Base-by-base conservation (phyloP, 441 rosid genomes). In the Pelargonium fulgidum region DNA sequence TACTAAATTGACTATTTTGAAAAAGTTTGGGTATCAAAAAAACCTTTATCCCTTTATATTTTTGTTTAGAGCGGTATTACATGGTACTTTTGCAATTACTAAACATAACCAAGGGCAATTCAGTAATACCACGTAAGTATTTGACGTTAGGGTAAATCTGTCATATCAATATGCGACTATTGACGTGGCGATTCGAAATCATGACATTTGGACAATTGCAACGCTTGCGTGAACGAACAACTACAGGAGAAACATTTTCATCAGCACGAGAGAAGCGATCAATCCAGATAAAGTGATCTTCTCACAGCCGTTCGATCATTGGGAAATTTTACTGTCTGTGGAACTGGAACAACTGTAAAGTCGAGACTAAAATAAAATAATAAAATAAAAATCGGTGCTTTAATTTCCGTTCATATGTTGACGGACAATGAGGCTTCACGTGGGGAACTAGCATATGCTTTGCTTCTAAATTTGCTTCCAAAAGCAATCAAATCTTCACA, bases 401-500 rank as follows among this genome's bases (percentile, higher is more conserved):
- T 41, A 41, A 7, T 41, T 41, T 0, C 44, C 44, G 44, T 41
- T 41, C 44, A 41, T 41, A 19, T 20, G 20, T 59, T 20, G 33
- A 61, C 64, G 64, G 64, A 13, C 36, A 33, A 61, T 36, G 36
- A 61, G 64, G 64, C 64, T 61, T 61, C 64, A 61, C 64, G 64
- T 62, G 65, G 41, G 26, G 65, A 62, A 62, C 3, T 62, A 62
- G 65, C 65, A 62, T 62, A 62, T 62, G 65, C 65, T 24, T 62
- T 62, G 65, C 65, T 62, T 61, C 64, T n/a, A n/a, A n/a, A 61
- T 61, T 62, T 62, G 29, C 63, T 58, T 58, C 44, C 44, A 41
- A 41, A 41, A 41, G 64, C 64, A 10, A 61, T 61, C 64, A 61
- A 58, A 58, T 58, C 63, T 2, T 58, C 64, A 22, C 16, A 62